Percentiles rank a stretch among this genome's conserved stretches.
Evolutionary conservation across 495 filamentous ascomycete genomes (phyloP).

Genomic region (Daldinia decipiens): DNA sequence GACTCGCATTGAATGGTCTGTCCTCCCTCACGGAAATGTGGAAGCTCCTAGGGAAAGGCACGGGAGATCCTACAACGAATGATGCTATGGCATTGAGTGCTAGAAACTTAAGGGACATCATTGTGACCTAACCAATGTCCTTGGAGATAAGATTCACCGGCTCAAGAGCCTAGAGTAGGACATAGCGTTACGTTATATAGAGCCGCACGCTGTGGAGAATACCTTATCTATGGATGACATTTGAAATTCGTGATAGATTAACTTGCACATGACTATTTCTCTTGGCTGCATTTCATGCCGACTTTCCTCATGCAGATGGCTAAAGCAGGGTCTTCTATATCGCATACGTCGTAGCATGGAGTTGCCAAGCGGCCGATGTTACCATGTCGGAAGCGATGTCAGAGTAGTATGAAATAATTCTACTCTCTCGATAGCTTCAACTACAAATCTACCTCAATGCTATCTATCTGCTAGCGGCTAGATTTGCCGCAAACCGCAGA

Average conservation of each 20-base stretch:
- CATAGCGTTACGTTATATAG: neutral
- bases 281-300: neutral
- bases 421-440: too few relatives aligned
- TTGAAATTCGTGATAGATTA: neutral
- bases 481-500: too few relatives aligned
- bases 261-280: neutral
- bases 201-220: neutral
- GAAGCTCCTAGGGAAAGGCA: slow-evolving; percentile 12
- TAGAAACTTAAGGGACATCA: slow-evolving; percentile 32
- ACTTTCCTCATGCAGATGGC: neutral
- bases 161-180: neutral
- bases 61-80: slow-evolving; percentile 16
- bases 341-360: too few relatives aligned
- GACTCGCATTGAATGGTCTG: slow-evolving; percentile 55
- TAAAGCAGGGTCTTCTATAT: neutral
- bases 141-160: neutral
- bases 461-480: too few relatives aligned
- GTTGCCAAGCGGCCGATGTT: neutral
- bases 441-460: too few relatives aligned
- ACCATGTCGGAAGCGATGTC: neutral
- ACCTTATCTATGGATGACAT: neutral
- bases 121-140: slow-evolving; percentile 44
- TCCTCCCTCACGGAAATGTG: slow-evolving; percentile 22
- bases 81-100: slow-evolving; percentile 11
- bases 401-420: too few relatives aligned